Percentiles rank a stretch among this genome's conserved stretches.
Evolutionary conservation across 169 alveolate species (phyloP).

Genomic region (Hepatocystis sp.): DNA sequence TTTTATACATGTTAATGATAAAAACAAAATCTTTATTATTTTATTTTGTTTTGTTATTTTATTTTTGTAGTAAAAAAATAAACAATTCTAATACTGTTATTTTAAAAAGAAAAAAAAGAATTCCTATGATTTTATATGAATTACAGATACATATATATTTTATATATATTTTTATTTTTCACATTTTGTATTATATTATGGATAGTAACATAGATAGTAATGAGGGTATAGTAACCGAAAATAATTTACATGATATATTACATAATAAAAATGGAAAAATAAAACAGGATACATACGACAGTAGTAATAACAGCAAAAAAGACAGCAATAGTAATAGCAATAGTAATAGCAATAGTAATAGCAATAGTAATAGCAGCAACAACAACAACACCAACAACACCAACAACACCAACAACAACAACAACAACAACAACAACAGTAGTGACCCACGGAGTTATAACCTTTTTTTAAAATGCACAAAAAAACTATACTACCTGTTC

Average conservation of each 20-base stretch:
- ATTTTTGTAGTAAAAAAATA: constrained; percentile 11
- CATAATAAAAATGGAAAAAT: too few species aligned
- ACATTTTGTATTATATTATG: constrained; percentile 13
- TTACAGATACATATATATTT: constrained; percentile 31
- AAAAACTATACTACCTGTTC: too few species aligned
- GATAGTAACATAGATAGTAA: background rate
- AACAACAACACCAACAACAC: too few species aligned
- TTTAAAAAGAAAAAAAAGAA: constrained; percentile 6
- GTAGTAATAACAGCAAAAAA: too few species aligned
- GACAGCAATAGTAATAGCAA: too few species aligned
- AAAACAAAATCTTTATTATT: constrained; percentile 31
- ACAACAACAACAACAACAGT: too few species aligned
- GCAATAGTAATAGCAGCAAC: too few species aligned
- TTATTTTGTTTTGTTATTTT: constrained; percentile 17
- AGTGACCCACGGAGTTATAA: too few species aligned
- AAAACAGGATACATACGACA: too few species aligned
- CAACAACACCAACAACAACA: too few species aligned
- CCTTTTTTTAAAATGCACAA: too few species aligned
- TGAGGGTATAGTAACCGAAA: background rate
- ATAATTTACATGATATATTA: background rate
- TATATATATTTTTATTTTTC: constrained; percentile 10
- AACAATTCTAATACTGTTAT: background rate
- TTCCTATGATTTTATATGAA: constrained; percentile 3
- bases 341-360: too few species aligned
- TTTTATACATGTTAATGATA: constrained; percentile 5